Evolutionary conservation across 257 asterid genomes (phyloP).

Genomic region (Gentiana dahurica): DNA sequence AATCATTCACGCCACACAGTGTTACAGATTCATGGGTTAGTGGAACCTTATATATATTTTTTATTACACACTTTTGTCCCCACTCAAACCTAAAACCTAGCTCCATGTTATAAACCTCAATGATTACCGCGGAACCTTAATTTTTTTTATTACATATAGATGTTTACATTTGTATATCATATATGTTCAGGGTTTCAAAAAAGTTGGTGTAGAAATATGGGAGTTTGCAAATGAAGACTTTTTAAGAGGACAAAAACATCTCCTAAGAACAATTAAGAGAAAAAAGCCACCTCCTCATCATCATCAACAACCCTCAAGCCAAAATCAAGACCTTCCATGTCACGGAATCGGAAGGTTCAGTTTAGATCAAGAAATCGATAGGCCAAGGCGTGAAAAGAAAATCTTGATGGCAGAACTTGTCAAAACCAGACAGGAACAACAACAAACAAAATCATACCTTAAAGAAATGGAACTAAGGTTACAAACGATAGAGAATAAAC

Average conservation of each 20-base stretch:
- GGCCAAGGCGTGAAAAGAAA: conserved; percentile 28
- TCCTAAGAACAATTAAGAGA: conserved; percentile 28
- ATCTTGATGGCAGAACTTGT: conserved; percentile 24
- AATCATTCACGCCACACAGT: too few species aligned
- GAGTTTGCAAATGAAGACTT: conserved; percentile 51
- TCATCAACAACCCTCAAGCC: conserved; percentile 9
- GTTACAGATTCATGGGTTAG: too few species aligned
- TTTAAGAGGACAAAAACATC: conserved; percentile 32
- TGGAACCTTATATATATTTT: too few species aligned
- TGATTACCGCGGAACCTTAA: too few species aligned
- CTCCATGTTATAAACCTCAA: too few species aligned
- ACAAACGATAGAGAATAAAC: conserved; percentile 27
- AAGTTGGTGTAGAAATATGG: conserved; percentile 39
- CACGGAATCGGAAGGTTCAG: conserved; percentile 31
- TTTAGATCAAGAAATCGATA: conserved; percentile 24
- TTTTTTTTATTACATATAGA: too few species aligned
- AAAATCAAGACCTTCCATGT: conserved; percentile 15
- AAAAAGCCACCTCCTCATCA: conserved; percentile 19
- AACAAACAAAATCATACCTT: conserved; percentile 17
- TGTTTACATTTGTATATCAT: neutral
- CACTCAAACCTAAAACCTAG: too few species aligned
- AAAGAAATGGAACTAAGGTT: conserved; percentile 28
- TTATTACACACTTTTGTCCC: too few species aligned
- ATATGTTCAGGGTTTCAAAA: conserved; percentile 39
- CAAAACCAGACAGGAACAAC: conserved; percentile 36